Evolutionary conservation across 2,329 filamentous ascomycete genomes (phyloP), one percentile per base, ranked within the genome.

Genomic region (Chaetomium globosum): DNA sequence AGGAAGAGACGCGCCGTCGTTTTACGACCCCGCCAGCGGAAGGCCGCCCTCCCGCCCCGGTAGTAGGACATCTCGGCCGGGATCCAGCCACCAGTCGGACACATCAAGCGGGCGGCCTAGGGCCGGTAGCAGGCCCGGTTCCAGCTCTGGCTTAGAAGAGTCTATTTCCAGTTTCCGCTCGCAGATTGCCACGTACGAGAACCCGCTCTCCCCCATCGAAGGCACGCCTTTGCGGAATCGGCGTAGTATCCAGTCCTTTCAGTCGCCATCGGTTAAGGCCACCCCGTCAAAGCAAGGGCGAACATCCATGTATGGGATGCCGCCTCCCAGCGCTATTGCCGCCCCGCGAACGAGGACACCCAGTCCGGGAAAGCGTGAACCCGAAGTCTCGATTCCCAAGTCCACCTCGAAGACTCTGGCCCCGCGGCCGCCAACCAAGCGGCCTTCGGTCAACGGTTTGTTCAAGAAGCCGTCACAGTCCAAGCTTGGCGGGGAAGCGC

Each of bases 21-120:
- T 96, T 75, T 95, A 91, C 74, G 87, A 87, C 57, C 77, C 81
- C 1, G 82, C 87, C n/a, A 84, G 84, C 65, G 80, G 83, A 61
- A 81, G 82, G 21, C 84, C 89, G 4, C 71, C 76, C 23, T 84
- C 83, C 2, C 77, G 82, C 19, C 78, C 80, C 5, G 79, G 76
- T 56, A 81, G 79, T 30, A 75, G 75, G n/a, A 73, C 73, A 23
- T 85, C 83, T 10, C 77, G 82, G 10, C 83, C 83, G 2, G 79
- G 80, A 73, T 92, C 76, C 69, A 89, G 79, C 80, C 89, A 79
- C 81, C 89, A 75, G 73, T 87, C 75, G 78, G 90, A 80, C 79
- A 83, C 73, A 70, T 89, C 82, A 75, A 84, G 73, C 77, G 79
- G 82, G 19, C 77, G 79, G 0, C 83, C 83, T 26, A 80, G 81